Base-by-base conservation (phyloP, 352 stramenopile species). In the Globisporangium mamillatum region DNA sequence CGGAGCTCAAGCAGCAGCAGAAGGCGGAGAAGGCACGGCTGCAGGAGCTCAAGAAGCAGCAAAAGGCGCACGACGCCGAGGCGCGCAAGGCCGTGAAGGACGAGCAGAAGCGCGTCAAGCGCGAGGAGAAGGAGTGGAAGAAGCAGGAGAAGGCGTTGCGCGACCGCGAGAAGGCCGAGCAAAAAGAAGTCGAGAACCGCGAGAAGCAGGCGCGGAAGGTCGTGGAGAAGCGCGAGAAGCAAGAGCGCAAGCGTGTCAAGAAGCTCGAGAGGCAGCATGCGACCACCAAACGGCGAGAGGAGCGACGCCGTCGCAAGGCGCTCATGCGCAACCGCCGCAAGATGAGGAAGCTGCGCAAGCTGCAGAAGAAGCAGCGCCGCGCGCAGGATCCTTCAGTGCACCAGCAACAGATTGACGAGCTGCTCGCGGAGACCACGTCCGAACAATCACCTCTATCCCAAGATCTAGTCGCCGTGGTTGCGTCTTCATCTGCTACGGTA, bases 181-280 rank as follows among this genome's bases (percentile, higher is more conserved):
- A 64, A 20, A 60, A 68, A 29, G 25, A n/a, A 1, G 22, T 36
- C 6, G 57, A 74, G 27, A 67, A 62, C 38, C 68, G 46, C n/a
- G 50, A 60, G 24, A 66, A 62, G 25, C 29, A 57, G 38, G 66
- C 70, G 32, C 67, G 70, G 46, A 67, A 74, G 34, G 57, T 53
- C 29, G 54, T 48, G 18, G 53, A 71, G 27, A 67, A 66, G 50
- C 68, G 50, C 16, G 36, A 56, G 24, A 58, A 57, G 25, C 22
- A 41, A 16, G 65, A 71, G 54, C 69, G 69, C 54, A 64, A 71
- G 24, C 59, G 57, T 25, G 56, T 66, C 58, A 68, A 72, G 63
- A 78, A 81, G 64, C 71, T 73, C 18, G 38, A 68, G 20, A 74
- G 73, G 7, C 52, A 72, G 60, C 73, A 62, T 36, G 64, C 70